These are phyloP conservation scores for Chalaropsis thielavioides DNA, from an alignment of 2,329 filamentous ascomycete genomes.

Conservation along the genomic window DNA sequence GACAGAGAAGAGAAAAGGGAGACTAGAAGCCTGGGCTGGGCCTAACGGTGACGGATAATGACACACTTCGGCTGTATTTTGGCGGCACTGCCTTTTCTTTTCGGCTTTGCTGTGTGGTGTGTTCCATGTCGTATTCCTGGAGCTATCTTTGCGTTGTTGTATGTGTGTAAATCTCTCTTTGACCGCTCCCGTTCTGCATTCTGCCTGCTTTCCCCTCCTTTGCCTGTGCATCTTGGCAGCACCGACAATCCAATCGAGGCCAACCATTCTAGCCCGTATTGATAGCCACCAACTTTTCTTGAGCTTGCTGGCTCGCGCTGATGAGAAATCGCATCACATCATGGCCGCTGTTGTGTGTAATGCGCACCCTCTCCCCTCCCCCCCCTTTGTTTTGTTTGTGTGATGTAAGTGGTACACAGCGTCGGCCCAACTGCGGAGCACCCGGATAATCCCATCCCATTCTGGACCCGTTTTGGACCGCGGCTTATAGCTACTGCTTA, in stretches of 20 bases:
- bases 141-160: not conserved
- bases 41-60: not conserved
- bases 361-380: too few relatives aligned
- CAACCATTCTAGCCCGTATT: not conserved
- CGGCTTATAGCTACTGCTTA: not conserved
- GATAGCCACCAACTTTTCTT: not conserved
- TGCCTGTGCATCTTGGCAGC: not conserved
- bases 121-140: not conserved
- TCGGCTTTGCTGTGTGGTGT: not conserved
- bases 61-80: not conserved
- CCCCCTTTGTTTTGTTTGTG: not conserved
- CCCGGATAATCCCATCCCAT: slow-evolving; percentile 4
- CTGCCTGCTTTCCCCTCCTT: not conserved
- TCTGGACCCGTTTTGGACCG: slow-evolving; percentile 4
- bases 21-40: not conserved
- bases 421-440: slow-evolving; percentile 9
- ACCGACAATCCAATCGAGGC: not conserved
- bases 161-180: not conserved
- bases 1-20: not conserved
- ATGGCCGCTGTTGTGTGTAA: not conserved
- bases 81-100: not conserved
- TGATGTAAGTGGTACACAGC: not conserved
- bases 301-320: too few relatives aligned
- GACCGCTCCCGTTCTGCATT: not conserved
- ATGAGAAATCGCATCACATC: too few relatives aligned